These are phyloP conservation scores for Ogataea naganishii DNA, from an alignment of 805 yeast species.

Conservation along the genomic window DNA sequence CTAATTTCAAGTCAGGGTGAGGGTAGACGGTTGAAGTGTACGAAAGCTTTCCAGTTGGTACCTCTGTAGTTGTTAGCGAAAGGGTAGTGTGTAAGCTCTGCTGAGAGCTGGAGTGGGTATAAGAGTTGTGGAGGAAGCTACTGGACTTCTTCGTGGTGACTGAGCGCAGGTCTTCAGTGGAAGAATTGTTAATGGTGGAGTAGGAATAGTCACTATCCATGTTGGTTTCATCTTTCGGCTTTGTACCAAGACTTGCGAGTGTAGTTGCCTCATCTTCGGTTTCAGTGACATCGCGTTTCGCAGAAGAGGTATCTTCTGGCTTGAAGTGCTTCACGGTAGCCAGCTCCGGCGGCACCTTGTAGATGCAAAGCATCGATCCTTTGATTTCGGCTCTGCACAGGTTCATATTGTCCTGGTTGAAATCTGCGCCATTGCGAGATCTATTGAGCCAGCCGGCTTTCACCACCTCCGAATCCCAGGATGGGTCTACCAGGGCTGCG, in stretches of 20 bases:
- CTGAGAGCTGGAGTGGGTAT: too few relatives aligned
- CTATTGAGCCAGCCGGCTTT: conserved; percentile 58
- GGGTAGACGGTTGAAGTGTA: conserved; percentile 40
- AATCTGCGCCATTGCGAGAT: conserved; percentile 10
- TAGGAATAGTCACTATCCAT: too few relatives aligned
- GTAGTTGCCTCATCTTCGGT: too few relatives aligned
- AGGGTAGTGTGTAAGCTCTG: too few relatives aligned
- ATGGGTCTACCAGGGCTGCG: conserved; percentile 17
- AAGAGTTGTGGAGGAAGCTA: too few relatives aligned
- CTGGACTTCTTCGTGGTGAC: too few relatives aligned
- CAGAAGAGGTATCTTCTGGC: conserved; percentile 2
- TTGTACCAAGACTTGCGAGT: too few relatives aligned
- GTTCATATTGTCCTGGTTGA: conserved; percentile 27
- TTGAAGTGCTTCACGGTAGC: conserved; percentile 28
- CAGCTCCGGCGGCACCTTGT: conserved; percentile 44
- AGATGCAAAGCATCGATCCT: conserved; percentile 59
- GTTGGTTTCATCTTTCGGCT: too few relatives aligned
- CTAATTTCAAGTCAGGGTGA: conserved; percentile 53
- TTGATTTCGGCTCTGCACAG: conserved; percentile 58
- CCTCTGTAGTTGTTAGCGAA: too few relatives aligned
- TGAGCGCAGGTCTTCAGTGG: too few relatives aligned
- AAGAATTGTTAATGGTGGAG: too few relatives aligned
- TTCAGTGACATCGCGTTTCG: too few relatives aligned
- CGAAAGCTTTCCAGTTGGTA: conserved; percentile 9
- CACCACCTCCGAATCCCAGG: conserved; percentile 27